Evolutionary conservation across 202 grass and related monocot species (phyloP), one percentile per base, ranked within the genome.

Genomic region (Saccharum hybrid): DNA sequence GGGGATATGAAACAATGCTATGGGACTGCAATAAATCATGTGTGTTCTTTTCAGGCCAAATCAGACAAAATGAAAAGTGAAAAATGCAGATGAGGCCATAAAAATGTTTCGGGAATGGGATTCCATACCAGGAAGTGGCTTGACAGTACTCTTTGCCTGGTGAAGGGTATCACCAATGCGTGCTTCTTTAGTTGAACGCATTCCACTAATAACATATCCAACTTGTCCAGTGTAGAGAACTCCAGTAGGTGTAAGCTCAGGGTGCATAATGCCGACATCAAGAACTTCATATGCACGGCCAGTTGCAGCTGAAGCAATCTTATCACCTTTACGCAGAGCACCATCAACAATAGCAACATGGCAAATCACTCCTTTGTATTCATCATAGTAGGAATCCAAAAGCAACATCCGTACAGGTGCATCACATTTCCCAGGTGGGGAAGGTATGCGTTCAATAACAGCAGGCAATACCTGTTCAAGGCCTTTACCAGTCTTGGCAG

Each of bases 301-400:
- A 60, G 95, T 98, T 45, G 92, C 86, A 54, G 84, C 90, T 23
- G 94, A 93, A 54, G 90, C 89, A 83, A 98, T 98, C 77, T 94
- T 98, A 78, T 94, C 92, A 65, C 95, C 95, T 83, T 98, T 98
- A 19, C 75, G 87, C 48, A 98, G 83, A 43, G 88, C 89, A 69
- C 95, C 95, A 91, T 98, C 95, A 83, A 98, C 92, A 71, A 98
- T 71, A 82, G 90, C 92, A 75, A 98, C 95, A 88, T 98, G 95
- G 72, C 95, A 98, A 82, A 98, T 98, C n/a, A 98, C 95, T 36
- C 95, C 95, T 86, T 85, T 98, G 84, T 98, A 98, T 76, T 98
- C 95, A 83, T 98, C 92, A 57, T 93, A 98, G 72, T 98, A 98
- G 7, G 95, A 98, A 91, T 98, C 95, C 82, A 98, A 86, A 74